Evolutionary conservation across 257 asterid species (phyloP), one percentile per base, ranked within the genome.

Genomic region (Rauvolfia tetraphylla): DNA sequence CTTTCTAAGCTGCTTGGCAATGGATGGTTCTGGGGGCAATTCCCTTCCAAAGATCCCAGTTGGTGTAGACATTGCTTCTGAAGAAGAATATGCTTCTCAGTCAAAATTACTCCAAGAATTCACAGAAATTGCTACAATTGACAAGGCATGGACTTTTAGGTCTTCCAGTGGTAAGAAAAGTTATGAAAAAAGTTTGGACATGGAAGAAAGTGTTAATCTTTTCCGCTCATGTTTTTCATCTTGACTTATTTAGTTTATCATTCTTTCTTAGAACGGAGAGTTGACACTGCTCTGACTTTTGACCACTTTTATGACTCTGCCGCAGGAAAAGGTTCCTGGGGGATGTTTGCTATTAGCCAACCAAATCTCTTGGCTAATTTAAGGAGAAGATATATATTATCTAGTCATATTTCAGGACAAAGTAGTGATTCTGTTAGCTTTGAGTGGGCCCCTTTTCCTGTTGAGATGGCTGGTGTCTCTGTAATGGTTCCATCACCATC

Each of bases 131-230:
- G 83, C 96, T 75, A 81, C 91, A 77, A 81, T 93, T 79, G 98
- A 95, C 78, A 95, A 88, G 83, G 98, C 99, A 66, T 95, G 98
- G 99, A 83, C 97, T 72, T 86, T 91, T 82, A 83, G 79, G 62
- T 83, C 96, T 49, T 80, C 83, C 36, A 82, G 73, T 36, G 97
- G 97, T 92, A 81, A 46, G 85, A n/a, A 67, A 69, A 68, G 51
- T 38, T 68, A 25, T 67, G 68, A 18, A 48, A 42, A 25, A 18
- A 29, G 53, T 2, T 4, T 62, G 27, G 18, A 73, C 13, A 53
- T 6, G 51, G 34, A 29, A 25, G 70, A 20, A 8, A 49, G 38
- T 22, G 20, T 65, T 76, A 29, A 7, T 27, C 48, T 34, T 53
- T 59, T 48, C 29, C 36, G 39, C 57, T 63, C 17, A 31, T 34